Evolutionary conservation across 345 rosid species (phyloP).

Genomic region (Erysimum cheiranthoides): DNA sequence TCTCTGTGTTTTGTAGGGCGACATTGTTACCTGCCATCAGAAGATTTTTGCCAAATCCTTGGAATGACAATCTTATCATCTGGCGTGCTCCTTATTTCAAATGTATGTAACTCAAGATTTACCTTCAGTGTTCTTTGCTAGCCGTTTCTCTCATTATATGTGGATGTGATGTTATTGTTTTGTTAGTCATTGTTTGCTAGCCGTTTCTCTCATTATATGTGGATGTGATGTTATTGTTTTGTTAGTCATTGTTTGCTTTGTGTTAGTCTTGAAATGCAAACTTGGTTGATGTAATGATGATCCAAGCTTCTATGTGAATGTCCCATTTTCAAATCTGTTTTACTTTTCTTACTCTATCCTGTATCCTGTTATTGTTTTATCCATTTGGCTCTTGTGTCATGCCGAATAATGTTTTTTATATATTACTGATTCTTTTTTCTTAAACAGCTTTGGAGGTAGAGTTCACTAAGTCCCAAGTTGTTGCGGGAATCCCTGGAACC

Average conservation of each 20-base stretch:
- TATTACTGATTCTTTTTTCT: constrained; percentile 47
- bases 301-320: neutral
- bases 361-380: constrained; percentile 38
- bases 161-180: constrained; percentile 19
- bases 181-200: neutral
- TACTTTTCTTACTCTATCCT: neutral
- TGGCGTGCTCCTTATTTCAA: constrained; percentile 84
- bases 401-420: constrained; percentile 46
- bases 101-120: constrained; percentile 57
- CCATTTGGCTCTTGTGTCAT: constrained; percentile 49
- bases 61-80: constrained; percentile 80
- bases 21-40: constrained; percentile 84
- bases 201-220: neutral
- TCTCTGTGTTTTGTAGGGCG: constrained; percentile 64
- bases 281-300: constrained; percentile 3
- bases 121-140: neutral
- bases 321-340: neutral
- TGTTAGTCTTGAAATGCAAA: neutral
- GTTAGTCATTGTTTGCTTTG: neutral
- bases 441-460: constrained; percentile 94
- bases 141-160: neutral
- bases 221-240: constrained; percentile 15
- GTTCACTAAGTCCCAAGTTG: constrained; percentile 89
- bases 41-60: constrained; percentile 70
- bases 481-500: constrained; percentile 95